Percentiles rank a stretch among this genome's conserved stretches.
These are phyloP conservation scores for Kurtzmaniella quercitrusa DNA, from an alignment of 1,139 yeast genomes.

Conservation along the genomic window DNA sequence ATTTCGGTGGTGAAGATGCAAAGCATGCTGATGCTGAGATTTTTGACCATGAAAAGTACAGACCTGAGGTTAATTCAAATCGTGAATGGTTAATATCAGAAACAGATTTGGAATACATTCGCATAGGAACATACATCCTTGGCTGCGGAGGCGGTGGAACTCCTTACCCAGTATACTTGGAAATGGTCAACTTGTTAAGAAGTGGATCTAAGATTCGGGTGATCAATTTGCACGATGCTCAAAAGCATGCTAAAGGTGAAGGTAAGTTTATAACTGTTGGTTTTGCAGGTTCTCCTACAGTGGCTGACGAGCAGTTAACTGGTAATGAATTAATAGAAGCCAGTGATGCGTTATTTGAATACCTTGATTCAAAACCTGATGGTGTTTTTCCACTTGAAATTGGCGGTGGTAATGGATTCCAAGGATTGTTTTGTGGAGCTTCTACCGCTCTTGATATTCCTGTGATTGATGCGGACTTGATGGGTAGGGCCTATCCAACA, in stretches of 20 bases:
- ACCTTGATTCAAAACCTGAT: constrained; percentile 18
- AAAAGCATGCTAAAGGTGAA: constrained; percentile 16
- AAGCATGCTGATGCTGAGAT: constrained; percentile 8
- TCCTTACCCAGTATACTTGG: constrained; percentile 38
- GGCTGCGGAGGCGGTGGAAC: constrained; percentile 52
- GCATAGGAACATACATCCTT: constrained; percentile 41
- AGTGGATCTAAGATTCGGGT: constrained; percentile 30
- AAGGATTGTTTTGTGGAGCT: constrained; percentile 24
- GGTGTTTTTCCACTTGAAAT: constrained; percentile 35
- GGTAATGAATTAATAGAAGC: constrained; percentile 34
- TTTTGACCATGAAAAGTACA: constrained; percentile 23
- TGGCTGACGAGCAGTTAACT: constrained; percentile 36
- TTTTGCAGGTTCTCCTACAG: constrained; percentile 46
- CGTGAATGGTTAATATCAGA: constrained; percentile 38
- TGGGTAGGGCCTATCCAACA: constrained; percentile 48
- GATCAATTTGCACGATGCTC: constrained; percentile 26
- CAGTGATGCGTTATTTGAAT: constrained; percentile 22
- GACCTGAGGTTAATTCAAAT: constrained; percentile 26
- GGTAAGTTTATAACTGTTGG: constrained; percentile 35
- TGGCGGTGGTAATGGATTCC: constrained; percentile 45
- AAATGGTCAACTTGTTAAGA: constrained; percentile 26
- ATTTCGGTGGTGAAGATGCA: constrained; percentile 8
- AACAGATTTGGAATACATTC: constrained; percentile 36
- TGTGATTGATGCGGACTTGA: constrained; percentile 37
- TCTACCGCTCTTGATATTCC: constrained; percentile 25